phyloP scores from a whole-genome alignment of 805 yeast genomes.

The Candida silvicultrix region DNA sequence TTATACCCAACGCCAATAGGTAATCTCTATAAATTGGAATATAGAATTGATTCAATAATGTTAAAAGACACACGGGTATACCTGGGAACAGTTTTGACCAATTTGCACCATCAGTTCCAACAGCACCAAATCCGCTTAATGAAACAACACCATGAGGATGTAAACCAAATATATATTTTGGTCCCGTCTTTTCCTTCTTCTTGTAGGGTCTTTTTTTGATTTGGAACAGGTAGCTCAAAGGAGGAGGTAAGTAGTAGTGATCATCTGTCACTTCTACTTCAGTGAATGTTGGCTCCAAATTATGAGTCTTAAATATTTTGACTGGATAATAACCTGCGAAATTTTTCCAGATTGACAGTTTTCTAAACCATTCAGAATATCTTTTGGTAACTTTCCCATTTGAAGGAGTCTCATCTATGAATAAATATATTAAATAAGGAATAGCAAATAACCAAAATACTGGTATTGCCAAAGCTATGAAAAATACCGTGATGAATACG shows the following conservation, averaged over 20 bases:
- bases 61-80: conserved; percentile 68
- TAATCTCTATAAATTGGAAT: conserved; percentile 87
- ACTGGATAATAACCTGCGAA: conserved; percentile 82
- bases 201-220: conserved; percentile 19
- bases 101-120: conserved; percentile 77
- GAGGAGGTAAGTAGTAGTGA: conserved; percentile 9
- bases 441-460: conserved; percentile 61
- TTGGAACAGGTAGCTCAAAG: conserved; percentile 7
- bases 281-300: conserved; percentile 68
- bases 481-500: conserved; percentile 43
- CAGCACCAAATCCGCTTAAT: conserved; percentile 80
- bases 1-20: conserved; percentile 70
- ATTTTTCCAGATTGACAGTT: conserved; percentile 56
- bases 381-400: conserved; percentile 65
- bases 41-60: conserved; percentile 76
- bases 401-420: conserved; percentile 59
- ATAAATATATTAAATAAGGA: conserved; percentile 57
- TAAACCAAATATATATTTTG: conserved; percentile 81
- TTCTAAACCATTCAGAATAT: conserved; percentile 50
- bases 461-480: conserved; percentile 53
- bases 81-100: conserved; percentile 75
- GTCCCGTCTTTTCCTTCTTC: conserved; percentile 44
- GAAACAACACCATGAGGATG: conserved; percentile 97
- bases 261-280: conserved; percentile 22
- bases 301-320: conserved; percentile 55